Evolutionary conservation across 2,329 filamentous ascomycete species (phyloP), one percentile per base, ranked within the genome.

Genomic region (Venturia oleaginea): DNA sequence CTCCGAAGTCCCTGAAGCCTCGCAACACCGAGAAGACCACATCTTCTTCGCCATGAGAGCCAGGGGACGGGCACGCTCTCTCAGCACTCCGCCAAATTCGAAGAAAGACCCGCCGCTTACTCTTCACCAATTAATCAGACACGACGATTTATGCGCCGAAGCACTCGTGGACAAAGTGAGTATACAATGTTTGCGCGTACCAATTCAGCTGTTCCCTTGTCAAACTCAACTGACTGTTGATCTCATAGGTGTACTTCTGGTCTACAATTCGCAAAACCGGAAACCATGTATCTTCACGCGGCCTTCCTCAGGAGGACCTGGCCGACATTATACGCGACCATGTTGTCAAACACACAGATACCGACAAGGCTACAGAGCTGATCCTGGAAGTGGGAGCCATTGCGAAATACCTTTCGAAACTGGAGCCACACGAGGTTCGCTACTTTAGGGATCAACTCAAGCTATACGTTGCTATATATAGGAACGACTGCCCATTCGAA

Each of bases 71-170:
- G 42, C 59, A 19, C 42, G 60, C 60, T 37, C 38, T n/a, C 60
- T 30, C 60, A 62, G 43, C 43, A 42, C 19, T 34, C 32, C 60
- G 4, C 24, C 60, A 15, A 51, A 48, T 7, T 62, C 60, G 24
- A 51, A 37, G 60, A 48, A 62, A 34, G 60, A 48, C 62, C 51
- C 60, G 15, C 27, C 32, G 34, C 82, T 99, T 70, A 96, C 92
- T 8, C 81, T 97, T 70, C 86, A 88, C 66, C 92, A 96, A 80
- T 80, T 99, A 71, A 89, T 92, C 38, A 88, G 89, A 61, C 97
- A 97, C 79, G 94, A 99, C 78, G 94, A 99, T 76, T 87, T 97
- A 68, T 81, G 96, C 67, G 99, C 94, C 8, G 94, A 99, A 83
- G 90, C 91, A 69, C 86, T 99, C 63, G 87, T 99, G 67, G 94